Evolutionary conservation across 2,329 filamentous ascomycete genomes (phyloP).

Genomic region (Cladosporium sp.): DNA sequence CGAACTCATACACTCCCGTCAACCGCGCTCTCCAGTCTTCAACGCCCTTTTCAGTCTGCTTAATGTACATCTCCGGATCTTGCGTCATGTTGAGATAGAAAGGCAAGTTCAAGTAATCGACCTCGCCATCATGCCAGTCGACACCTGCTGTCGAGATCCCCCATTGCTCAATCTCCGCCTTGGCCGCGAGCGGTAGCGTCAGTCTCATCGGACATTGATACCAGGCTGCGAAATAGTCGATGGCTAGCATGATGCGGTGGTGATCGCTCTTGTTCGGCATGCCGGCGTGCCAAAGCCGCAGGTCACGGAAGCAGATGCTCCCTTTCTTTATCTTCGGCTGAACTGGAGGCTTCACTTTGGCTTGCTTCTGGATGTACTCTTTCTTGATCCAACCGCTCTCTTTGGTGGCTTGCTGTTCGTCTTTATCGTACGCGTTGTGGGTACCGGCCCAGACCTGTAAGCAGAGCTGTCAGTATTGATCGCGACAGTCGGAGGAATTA

Average conservation of each 20-base stretch:
- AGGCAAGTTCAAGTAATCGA: constrained; percentile 40
- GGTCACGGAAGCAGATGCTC: constrained; percentile 49
- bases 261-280: constrained; percentile 50
- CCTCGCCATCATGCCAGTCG: constrained; percentile 42
- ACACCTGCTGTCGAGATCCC: constrained; percentile 37
- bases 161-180: constrained; percentile 38
- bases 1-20: constrained; percentile 23
- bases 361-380: constrained; percentile 38
- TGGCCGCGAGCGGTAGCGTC: constrained; percentile 36
- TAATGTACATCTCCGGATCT: constrained; percentile 24
- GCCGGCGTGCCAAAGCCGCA: constrained; percentile 54
- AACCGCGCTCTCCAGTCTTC: constrained; percentile 24
- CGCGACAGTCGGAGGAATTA: too few relatives aligned
- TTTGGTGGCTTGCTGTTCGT: constrained; percentile 32
- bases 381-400: constrained; percentile 37
- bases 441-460: constrained; percentile 48
- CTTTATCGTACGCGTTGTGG: constrained; percentile 44
- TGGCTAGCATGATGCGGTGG: constrained; percentile 50
- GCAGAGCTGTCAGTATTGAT: neutral
- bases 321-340: constrained; percentile 49
- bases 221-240: constrained; percentile 44
- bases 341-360: constrained; percentile 39
- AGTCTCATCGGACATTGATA: constrained; percentile 38
- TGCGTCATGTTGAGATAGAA: constrained; percentile 27
- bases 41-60: constrained; percentile 23